These are phyloP conservation scores for Akanthomyces muscarius DNA, from an alignment of 2,329 filamentous ascomycete genomes.

Conservation along the genomic window DNA sequence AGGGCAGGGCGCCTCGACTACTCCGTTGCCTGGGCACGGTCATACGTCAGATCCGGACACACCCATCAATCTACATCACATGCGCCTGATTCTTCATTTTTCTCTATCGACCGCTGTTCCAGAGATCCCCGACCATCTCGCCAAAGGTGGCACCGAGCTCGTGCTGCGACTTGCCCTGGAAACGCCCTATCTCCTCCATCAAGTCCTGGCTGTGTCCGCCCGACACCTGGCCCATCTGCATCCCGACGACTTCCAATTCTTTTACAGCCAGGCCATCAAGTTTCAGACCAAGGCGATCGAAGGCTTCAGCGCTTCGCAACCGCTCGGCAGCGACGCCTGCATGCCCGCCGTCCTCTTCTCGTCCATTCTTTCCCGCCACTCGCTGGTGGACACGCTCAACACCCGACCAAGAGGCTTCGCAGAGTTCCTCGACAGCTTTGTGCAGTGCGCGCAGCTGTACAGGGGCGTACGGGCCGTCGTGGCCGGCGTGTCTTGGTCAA, in stretches of 20 bases:
- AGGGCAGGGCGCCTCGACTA: neutral
- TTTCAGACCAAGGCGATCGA: neutral
- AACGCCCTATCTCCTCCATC: slow-evolving; percentile 11
- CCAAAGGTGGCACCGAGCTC: neutral
- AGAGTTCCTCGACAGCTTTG: slow-evolving; percentile 1
- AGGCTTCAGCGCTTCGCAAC: neutral
- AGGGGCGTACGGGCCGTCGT: neutral
- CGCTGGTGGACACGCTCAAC: slow-evolving; percentile 6
- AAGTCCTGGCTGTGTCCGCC: slow-evolving; percentile 6
- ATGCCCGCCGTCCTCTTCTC: slow-evolving; percentile 11
- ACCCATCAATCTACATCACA: neutral
- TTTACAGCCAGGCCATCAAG: neutral
- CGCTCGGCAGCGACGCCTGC: neutral
- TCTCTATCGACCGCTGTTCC: neutral
- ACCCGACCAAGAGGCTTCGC: neutral
- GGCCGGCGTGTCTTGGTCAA: neutral
- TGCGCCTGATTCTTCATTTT: slow-evolving; percentile 7
- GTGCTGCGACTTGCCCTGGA: slow-evolving; percentile 1
- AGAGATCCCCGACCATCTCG: neutral
- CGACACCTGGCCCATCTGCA: slow-evolving; percentile 4
- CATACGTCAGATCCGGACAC: neutral
- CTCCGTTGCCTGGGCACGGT: neutral
- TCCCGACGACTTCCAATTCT: neutral
- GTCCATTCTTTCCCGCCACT: slow-evolving; percentile 3
- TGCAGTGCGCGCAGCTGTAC: slow-evolving; percentile 9